A percentile compares a stretch with the other conserved stretches of the same genome.
Evolutionary conservation across 2,329 filamentous ascomycete genomes (phyloP).

Genomic region (Sclerotinia spermophila): DNA sequence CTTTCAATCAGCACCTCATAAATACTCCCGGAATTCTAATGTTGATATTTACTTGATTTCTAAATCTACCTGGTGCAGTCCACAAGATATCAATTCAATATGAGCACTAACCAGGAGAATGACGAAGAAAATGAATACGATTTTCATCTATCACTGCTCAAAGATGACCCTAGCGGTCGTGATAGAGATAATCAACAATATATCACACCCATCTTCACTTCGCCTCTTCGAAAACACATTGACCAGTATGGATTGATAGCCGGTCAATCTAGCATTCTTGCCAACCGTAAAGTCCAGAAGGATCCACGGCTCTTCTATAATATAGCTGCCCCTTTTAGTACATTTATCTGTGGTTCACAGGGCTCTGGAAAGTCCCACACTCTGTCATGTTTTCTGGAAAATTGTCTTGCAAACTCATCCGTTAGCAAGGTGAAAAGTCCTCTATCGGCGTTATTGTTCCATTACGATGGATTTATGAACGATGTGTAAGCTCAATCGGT

Average conservation of each 20-base stretch:
- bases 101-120: background rate
- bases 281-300: background rate
- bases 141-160: background rate
- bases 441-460: constrained; percentile 52
- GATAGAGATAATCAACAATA: background rate
- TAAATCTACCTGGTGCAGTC: background rate
- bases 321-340: constrained; percentile 52
- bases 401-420: constrained; percentile 40
- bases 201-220: background rate
- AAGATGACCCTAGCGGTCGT: background rate
- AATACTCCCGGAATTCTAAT: background rate
- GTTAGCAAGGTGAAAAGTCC: constrained; percentile 46
- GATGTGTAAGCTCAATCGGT: background rate
- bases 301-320: constrained; percentile 46
- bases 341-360: constrained; percentile 61
- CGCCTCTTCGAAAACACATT: background rate
- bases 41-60: background rate
- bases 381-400: constrained; percentile 53
- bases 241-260: background rate
- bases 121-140: background rate
- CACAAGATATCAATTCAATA: background rate
- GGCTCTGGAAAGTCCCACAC: constrained; percentile 62
- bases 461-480: constrained; percentile 43
- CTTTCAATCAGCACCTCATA: background rate
- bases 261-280: background rate